Conservation (phyloP, 2,329 filamentous ascomycete genomes). For the Microcyclosporella mali region DNA sequence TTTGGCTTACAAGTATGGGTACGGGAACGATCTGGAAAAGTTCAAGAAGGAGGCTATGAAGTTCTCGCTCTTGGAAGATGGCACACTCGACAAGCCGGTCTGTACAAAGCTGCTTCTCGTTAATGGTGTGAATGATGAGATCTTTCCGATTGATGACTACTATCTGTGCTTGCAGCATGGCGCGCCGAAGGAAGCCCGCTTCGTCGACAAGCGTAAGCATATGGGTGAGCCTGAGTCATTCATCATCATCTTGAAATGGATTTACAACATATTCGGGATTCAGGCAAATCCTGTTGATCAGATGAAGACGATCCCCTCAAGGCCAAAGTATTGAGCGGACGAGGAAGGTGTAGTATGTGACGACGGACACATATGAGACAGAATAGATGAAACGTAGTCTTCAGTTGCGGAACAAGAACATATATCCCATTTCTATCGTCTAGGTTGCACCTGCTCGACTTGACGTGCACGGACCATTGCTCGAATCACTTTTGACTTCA, state of each 20-base stretch:
- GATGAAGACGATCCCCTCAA: constrained; percentile 44
- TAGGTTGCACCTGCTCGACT: no score
- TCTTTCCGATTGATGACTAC: constrained; percentile 58
- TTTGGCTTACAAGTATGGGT: constrained; percentile 46
- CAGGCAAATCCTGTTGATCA: constrained; percentile 38
- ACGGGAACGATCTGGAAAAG: constrained; percentile 34
- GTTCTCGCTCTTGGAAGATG: constrained; percentile 51
- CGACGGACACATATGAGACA: no score
- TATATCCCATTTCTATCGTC: no score
- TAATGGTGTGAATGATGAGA: constrained; percentile 55
- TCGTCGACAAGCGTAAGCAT: constrained; percentile 41
- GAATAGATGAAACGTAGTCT: no score
- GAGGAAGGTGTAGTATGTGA: no score
- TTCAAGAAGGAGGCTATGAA: constrained; percentile 47
- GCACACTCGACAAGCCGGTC: constrained; percentile 46
- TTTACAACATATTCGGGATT: constrained; percentile 45
- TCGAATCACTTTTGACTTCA: no score
- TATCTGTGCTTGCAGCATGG: constrained; percentile 50
- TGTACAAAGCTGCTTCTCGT: constrained; percentile 50
- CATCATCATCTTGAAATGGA: constrained; percentile 44
- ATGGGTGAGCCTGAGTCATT: constrained; percentile 49
- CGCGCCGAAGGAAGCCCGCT: constrained; percentile 46
- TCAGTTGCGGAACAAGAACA: no score
- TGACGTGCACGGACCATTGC: no score
- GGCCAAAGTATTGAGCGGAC: constrained; percentile 35